Evolutionary conservation across 768 basidiomycete species (phyloP).

Genomic region (Chalciporus sphaerocephalus): DNA sequence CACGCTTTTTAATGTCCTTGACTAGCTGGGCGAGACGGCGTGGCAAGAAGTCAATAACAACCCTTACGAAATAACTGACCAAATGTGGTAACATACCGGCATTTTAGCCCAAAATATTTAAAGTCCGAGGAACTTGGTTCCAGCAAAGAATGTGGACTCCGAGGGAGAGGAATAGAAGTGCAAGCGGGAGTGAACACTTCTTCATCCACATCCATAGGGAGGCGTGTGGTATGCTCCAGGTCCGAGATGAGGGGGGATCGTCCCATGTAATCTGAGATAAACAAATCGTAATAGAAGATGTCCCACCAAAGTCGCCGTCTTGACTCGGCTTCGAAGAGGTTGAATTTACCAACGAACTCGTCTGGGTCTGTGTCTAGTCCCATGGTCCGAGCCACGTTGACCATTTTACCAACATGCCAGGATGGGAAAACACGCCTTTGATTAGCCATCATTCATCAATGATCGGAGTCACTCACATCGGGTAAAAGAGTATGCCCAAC

Average conservation of each 20-base stretch:
- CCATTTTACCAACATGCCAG: slow-evolving; percentile 60
- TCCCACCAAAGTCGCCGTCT: slow-evolving; percentile 74
- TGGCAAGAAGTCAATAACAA: slow-evolving; percentile 4
- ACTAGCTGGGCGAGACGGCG: slow-evolving; percentile 57
- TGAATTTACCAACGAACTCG: slow-evolving; percentile 44
- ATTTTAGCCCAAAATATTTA: slow-evolving; percentile 53
- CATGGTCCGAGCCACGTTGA: slow-evolving; percentile 60
- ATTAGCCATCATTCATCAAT: slow-evolving; percentile 22
- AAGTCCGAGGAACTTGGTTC: slow-evolving; percentile 34
- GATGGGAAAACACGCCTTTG: slow-evolving; percentile 3
- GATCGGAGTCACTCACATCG: slow-evolving; percentile 28
- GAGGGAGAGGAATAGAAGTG: slow-evolving; percentile 40
- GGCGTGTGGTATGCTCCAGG: slow-evolving; percentile 48
- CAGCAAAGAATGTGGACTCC: slow-evolving; percentile 20
- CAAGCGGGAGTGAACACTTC: slow-evolving; percentile 46
- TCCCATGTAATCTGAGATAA: slow-evolving; percentile 64
- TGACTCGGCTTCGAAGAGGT: slow-evolving; percentile 48
- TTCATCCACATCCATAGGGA: slow-evolving; percentile 58
- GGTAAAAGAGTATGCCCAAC: slow-evolving; percentile 33
- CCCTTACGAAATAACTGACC: background rate
- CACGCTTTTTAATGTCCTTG: slow-evolving; percentile 55
- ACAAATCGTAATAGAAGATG: slow-evolving; percentile 73
- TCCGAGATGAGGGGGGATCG: slow-evolving; percentile 58
- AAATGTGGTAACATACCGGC: slow-evolving; percentile 42
- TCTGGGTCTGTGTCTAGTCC: slow-evolving; percentile 60